Evolutionary conservation across 2,329 filamentous ascomycete species (phyloP).

Genomic region (Sporothrix brasiliensis): DNA sequence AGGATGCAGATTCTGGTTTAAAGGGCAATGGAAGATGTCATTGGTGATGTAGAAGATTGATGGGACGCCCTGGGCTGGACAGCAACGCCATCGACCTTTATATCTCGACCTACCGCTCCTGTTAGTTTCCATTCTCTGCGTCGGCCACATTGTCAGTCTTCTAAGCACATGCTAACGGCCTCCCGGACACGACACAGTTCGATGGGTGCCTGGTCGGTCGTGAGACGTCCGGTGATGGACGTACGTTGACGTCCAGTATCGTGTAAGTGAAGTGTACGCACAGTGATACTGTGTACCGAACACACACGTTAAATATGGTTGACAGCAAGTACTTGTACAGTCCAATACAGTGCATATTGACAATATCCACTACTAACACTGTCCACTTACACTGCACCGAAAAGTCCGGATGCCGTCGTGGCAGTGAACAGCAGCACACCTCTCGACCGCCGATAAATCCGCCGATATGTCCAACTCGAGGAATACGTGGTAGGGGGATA

Average conservation of each 20-base stretch:
- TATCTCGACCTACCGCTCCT: background rate
- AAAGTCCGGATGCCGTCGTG: conserved; percentile 6
- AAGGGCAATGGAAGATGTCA: background rate
- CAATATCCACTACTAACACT: background rate
- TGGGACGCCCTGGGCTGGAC: too few species aligned
- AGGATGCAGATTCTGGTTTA: background rate
- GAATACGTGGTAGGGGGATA: too few species aligned
- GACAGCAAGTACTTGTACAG: background rate
- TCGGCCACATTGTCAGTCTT: background rate
- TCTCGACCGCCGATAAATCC: conserved; percentile 27
- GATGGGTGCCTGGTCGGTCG: background rate
- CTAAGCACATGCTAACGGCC: background rate
- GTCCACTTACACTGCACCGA: conserved; percentile 3
- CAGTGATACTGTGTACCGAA: background rate
- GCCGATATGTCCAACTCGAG: conserved; percentile 4
- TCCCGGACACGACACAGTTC: background rate
- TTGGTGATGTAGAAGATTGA: background rate
- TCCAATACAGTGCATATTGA: background rate
- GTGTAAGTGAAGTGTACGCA: background rate
- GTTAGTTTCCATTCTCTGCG: background rate
- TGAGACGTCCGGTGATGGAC: conserved; percentile 14
- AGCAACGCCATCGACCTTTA: background rate
- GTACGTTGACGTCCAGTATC: background rate
- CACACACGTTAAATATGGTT: too few species aligned
- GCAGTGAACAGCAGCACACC: too few species aligned